These are phyloP conservation scores for Poronia punctata DNA, from an alignment of 495 filamentous ascomycete genomes.

Conservation along the genomic window DNA sequence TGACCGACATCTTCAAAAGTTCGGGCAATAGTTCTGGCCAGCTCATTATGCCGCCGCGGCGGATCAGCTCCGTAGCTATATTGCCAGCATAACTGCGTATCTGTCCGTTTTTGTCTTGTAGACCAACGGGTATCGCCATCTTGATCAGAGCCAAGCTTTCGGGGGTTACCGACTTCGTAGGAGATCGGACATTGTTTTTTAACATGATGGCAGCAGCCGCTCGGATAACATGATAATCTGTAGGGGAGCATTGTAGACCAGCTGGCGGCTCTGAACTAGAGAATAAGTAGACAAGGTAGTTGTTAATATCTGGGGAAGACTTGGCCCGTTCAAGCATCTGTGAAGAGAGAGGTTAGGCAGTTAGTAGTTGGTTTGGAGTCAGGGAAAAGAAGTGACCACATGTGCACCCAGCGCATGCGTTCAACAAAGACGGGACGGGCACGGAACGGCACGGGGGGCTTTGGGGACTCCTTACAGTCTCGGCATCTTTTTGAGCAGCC, in stretches of 20 bases:
- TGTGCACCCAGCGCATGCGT: no score
- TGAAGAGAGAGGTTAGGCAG: constrained; percentile 5
- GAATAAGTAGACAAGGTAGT: constrained; percentile 90
- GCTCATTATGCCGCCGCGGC: constrained; percentile 72
- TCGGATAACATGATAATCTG: constrained; percentile 66
- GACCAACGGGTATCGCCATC: constrained; percentile 64
- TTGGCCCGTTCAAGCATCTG: constrained; percentile 95
- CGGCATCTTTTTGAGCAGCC: constrained; percentile 75
- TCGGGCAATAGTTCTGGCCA: constrained; percentile 89
- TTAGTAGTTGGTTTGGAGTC: no score
- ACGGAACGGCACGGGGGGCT: neutral
- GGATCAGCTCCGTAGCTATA: constrained; percentile 91
- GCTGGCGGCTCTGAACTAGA: constrained; percentile 58
- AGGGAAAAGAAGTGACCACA: no score
- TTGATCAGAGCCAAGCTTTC: constrained; percentile 66
- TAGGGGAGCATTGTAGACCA: constrained; percentile 45
- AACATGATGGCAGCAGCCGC: constrained; percentile 86
- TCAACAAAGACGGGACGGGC: neutral
- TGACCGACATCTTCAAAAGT: constrained; percentile 66
- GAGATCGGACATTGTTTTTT: constrained; percentile 79
- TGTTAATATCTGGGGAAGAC: constrained; percentile 86
- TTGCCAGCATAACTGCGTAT: constrained; percentile 86
- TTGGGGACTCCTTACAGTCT: constrained; percentile 43
- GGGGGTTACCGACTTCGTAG: constrained; percentile 64
- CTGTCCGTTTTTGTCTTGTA: constrained; percentile 74